phyloP scores from a whole-genome alignment of 1,139 yeast species.

The Scheffersomyces cryptocercus region DNA sequence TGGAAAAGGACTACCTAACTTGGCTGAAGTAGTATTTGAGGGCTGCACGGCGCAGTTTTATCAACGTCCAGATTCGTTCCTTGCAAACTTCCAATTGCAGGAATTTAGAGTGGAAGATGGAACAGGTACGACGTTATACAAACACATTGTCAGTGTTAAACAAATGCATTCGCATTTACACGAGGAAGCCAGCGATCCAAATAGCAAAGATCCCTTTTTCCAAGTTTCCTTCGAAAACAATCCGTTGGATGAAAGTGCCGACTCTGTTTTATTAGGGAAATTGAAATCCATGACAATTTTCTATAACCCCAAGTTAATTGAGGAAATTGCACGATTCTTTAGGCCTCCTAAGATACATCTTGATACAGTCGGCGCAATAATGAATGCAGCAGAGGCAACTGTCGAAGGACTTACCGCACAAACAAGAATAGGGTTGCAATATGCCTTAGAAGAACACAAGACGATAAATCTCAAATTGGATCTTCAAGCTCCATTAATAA shows the following conservation, averaged over 20 bases:
- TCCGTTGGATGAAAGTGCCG: slow-evolving; percentile 83
- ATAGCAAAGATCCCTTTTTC: slow-evolving; percentile 63
- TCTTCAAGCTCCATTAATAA: slow-evolving; percentile 88
- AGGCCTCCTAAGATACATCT: slow-evolving; percentile 83
- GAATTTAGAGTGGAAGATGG: slow-evolving; percentile 90
- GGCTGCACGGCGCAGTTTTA: slow-evolving; percentile 74
- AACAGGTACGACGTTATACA: slow-evolving; percentile 68
- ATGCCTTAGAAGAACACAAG: slow-evolving; percentile 92
- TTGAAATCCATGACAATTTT: slow-evolving; percentile 86
- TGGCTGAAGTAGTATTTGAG: slow-evolving; percentile 81
- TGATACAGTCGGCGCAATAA: slow-evolving; percentile 87
- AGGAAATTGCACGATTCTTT: slow-evolving; percentile 73
- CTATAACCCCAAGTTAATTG: slow-evolving; percentile 80
- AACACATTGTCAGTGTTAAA: slow-evolving; percentile 87
- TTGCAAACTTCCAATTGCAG: slow-evolving; percentile 70
- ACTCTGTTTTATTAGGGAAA: slow-evolving; percentile 70
- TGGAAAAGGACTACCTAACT: slow-evolving; percentile 35
- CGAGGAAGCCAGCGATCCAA: slow-evolving; percentile 7
- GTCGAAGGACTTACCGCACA: slow-evolving; percentile 88
- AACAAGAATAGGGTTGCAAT: slow-evolving; percentile 89
- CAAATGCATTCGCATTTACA: slow-evolving; percentile 44
- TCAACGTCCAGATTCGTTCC: slow-evolving; percentile 79
- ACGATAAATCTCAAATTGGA: slow-evolving; percentile 84
- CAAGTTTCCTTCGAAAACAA: slow-evolving; percentile 80
- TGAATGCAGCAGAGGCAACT: slow-evolving; percentile 95